Percentiles rank a stretch among this genome's conserved stretches.
Conservation (phyloP, 2,329 filamentous ascomycete species). For the Talaromyces sp. region DNA sequence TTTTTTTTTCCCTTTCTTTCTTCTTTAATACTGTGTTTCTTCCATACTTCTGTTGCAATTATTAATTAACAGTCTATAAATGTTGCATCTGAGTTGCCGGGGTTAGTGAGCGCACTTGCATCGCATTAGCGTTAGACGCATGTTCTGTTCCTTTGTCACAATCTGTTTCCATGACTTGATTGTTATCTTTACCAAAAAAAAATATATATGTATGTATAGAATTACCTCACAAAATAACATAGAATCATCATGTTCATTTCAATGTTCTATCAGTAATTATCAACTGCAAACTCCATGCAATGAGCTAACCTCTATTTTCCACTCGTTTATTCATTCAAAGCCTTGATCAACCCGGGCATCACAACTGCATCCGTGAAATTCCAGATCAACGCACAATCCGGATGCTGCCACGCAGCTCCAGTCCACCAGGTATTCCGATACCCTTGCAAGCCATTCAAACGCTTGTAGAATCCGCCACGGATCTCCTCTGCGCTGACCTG, state of each 20-base stretch:
- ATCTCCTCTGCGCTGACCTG: slow-evolving; percentile 30
- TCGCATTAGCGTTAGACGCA: neutral
- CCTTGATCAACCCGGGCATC: neutral
- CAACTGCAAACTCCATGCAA: neutral
- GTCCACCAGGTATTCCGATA: slow-evolving; percentile 42
- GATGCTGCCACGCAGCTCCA: slow-evolving; percentile 31
- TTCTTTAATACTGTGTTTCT: neutral
- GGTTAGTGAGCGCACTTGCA: neutral
- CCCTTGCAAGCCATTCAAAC: slow-evolving; percentile 41
- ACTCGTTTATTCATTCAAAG: neutral
- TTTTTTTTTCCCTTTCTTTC: neutral
- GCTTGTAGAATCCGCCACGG: slow-evolving; percentile 35
- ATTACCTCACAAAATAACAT: neutral
- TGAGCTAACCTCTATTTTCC: neutral
- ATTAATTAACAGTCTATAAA: neutral
- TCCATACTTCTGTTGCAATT: neutral
- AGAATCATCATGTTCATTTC: neutral
- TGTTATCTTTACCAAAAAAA: neutral
- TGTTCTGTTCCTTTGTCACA: neutral
- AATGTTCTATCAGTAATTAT: neutral
- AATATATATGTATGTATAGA: neutral
- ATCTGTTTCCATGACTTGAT: neutral
- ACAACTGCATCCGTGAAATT: slow-evolving; percentile 10
- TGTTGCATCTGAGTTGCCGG: neutral
- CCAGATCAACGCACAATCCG: slow-evolving; percentile 19